Evolutionary conservation across 2,329 filamentous ascomycete species (phyloP).

Genomic region (Talaromyces sp.): DNA sequence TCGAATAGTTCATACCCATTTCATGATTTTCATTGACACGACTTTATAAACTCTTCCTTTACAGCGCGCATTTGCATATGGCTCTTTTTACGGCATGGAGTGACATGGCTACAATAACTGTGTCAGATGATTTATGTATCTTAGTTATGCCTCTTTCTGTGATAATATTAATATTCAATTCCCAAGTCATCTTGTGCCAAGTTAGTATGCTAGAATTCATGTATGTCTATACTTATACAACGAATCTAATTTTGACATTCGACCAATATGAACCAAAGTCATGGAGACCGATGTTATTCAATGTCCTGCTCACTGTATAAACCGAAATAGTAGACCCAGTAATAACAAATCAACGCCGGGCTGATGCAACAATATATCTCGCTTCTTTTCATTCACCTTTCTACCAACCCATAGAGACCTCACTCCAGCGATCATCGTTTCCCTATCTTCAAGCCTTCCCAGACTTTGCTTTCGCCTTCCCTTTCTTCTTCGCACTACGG

Average conservation of each 20-base stretch:
- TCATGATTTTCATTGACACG: slow-evolving; percentile 2
- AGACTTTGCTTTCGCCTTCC: slow-evolving; percentile 63
- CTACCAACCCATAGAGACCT: neutral
- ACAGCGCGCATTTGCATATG: neutral
- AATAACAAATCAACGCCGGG: neutral
- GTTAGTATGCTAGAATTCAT: neutral
- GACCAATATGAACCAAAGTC: neutral
- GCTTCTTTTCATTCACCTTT: neutral
- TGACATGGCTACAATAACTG: neutral
- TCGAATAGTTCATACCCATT: neutral
- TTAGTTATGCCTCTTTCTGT: slow-evolving; percentile 4
- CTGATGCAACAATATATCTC: neutral
- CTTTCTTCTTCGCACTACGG: slow-evolving; percentile 69
- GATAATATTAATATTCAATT: neutral
- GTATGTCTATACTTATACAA: neutral
- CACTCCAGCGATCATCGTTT: neutral
- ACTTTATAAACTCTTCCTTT: neutral
- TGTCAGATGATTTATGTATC: slow-evolving; percentile 4
- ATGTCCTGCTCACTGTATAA: too few relatives aligned
- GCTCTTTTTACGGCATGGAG: neutral
- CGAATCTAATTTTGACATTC: neutral
- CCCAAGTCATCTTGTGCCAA: neutral
- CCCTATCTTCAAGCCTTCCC: slow-evolving; percentile 28
- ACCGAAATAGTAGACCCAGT: too few relatives aligned
- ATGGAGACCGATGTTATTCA: neutral